Conservation (phyloP, 78 protist genomes). For the Paratrimastix pyriformis region DNA sequence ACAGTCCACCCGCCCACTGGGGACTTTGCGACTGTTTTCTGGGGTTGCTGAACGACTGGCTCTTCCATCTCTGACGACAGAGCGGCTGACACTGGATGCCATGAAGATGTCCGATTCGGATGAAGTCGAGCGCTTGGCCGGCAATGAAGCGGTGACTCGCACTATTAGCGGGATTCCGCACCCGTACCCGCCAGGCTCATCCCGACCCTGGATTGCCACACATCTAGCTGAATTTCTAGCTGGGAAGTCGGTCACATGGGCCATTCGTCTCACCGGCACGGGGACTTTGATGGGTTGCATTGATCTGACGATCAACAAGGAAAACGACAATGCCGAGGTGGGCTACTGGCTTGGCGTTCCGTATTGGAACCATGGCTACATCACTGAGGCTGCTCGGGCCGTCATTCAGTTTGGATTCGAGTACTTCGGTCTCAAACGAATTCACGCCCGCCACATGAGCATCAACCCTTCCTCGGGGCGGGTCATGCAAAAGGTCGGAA, state of each 20-base stretch:
- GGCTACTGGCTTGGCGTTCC: slow-evolving; percentile 1
- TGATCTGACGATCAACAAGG: background rate
- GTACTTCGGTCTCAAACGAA: background rate
- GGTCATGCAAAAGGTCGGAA: background rate
- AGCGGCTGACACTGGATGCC: no score
- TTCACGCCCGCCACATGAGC: background rate
- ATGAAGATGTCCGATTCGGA: no score
- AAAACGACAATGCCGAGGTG: background rate
- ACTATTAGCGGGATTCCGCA: no score
- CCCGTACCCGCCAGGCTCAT: no score
- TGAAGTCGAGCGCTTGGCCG: no score
- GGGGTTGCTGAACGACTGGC: background rate
- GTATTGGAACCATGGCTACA: background rate
- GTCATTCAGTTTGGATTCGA: background rate
- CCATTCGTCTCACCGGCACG: no score
- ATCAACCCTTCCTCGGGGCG: background rate
- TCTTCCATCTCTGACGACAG: background rate
- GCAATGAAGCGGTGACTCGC: no score
- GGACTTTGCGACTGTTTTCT: background rate
- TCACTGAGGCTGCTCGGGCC: background rate
- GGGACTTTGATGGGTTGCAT: background rate
- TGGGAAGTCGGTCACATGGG: no score
- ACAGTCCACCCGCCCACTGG: no score
- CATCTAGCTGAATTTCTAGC: no score
- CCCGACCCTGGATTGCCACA: no score